A percentile compares a stretch with the other conserved stretches of the same genome.
Evolutionary conservation across 2,329 filamentous ascomycete species (phyloP).

Genomic region (Drechslera avenae): DNA sequence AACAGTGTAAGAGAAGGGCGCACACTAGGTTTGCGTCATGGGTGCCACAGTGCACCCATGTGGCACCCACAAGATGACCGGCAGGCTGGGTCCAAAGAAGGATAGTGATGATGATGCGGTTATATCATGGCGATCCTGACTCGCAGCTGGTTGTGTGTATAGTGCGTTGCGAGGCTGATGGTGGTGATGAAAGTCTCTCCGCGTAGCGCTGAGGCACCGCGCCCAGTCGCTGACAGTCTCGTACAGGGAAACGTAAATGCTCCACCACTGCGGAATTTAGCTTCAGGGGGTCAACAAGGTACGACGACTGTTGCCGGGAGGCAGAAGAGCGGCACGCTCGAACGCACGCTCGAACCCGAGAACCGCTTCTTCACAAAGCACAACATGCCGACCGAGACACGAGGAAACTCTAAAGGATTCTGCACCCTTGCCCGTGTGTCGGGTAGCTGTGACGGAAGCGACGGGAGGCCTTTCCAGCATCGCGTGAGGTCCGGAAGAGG

Average conservation of each 20-base stretch:
- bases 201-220: neutral
- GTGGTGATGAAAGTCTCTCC: neutral
- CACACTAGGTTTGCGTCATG: conserved; percentile 7
- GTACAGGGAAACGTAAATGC: neutral
- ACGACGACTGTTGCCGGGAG: too few relatives aligned
- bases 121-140: conserved; percentile 5
- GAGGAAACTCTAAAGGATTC: neutral
- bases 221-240: neutral
- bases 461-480: neutral
- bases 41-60: neutral
- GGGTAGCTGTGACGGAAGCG: neutral
- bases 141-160: conserved; percentile 6
- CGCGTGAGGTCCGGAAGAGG: neutral
- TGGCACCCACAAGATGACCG: conserved; percentile 3
- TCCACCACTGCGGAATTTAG: conserved; percentile 1
- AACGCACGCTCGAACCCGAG: neutral
- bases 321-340: neutral
- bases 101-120: conserved; percentile 1
- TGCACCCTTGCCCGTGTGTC: too few relatives aligned
- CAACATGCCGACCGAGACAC: too few relatives aligned
- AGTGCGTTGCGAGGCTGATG: conserved; percentile 2
- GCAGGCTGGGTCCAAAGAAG: conserved; percentile 1
- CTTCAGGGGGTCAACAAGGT: neutral
- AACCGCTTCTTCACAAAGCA: neutral
- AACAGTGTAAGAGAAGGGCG: neutral